Base-by-base conservation (phyloP, 2,329 filamentous ascomycete species). In the Aschersonia sp. region DNA sequence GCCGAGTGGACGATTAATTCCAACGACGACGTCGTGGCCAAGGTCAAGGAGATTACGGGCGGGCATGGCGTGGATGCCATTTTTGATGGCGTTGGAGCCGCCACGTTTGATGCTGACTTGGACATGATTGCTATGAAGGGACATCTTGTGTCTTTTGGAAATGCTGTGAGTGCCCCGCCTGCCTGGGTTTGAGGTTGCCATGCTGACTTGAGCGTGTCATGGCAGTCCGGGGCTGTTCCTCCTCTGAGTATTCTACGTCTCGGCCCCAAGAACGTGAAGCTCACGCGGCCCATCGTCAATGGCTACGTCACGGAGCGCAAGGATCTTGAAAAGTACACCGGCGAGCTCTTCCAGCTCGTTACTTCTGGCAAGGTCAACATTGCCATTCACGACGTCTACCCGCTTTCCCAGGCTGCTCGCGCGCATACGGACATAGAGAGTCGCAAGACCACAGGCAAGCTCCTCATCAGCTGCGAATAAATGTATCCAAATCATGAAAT, bases 21-120 rank as follows among this genome's bases (percentile, higher is more conserved):
- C 54, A 48, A 53, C 20, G 79, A n/a, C 10, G 71, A 75, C 52
- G 68, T 83, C 30, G 75, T 75, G 49, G 65, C 62, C 40, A 71
- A 75, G 59, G 80, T 87, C 5, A 69, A 74, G 56, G 74, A 84
- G 60, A 79, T 86, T 45, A 95, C 88, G 0, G 76, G 71, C 2
- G 83, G 83, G 0, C 68, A 79, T 51, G 89, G 89, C 5, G 81
- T 84, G 2, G 76, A 79, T 53, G 87, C 82, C 7, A 83, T 94
- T 31, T 94, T 88, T 60, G 89, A 95, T 61, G 85, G 85, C 5
- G 86, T 95, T 3, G 89, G 89, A 9, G 87, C 87, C 68, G 74
- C 75, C 45, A 95, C 89, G 0, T 94, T 92, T 66, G 86, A 95
- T 55, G 72, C 77, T 28, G 84, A 82, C 57, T 62, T 95, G 53